Conservation (phyloP, 1,284 basidiomycete species). For the Papiliotrema flavescens region DNA sequence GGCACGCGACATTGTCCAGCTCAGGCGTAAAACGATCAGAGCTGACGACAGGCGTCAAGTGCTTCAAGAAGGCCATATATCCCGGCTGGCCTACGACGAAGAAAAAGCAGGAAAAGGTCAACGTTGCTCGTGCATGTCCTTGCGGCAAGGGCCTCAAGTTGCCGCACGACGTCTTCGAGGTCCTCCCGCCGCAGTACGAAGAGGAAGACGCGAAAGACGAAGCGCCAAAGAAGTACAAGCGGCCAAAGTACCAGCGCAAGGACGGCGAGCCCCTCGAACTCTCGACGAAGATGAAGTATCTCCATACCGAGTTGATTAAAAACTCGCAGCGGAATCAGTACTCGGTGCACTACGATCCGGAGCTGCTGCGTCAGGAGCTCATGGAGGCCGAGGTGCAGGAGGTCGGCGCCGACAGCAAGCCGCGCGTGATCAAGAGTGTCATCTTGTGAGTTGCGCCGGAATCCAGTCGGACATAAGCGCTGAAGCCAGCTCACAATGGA, state of each 20-base stretch:
- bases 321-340: conserved; percentile 75
- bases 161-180: conserved; percentile 68
- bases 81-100: conserved; percentile 63
- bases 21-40: neutral
- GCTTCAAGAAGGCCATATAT: conserved; percentile 71
- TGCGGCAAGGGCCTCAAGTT: conserved; percentile 64
- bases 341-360: conserved; percentile 76
- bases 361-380: conserved; percentile 45
- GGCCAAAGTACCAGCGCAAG: conserved; percentile 66
- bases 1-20: too few species aligned
- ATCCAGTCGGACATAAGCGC: neutral
- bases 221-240: conserved; percentile 16
- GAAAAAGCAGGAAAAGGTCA: conserved; percentile 56
- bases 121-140: conserved; percentile 60
- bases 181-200: conserved; percentile 54
- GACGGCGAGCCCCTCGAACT: conserved; percentile 68
- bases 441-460: conserved; percentile 68
- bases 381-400: conserved; percentile 66
- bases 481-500: conserved; percentile 73
- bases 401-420: conserved; percentile 58
- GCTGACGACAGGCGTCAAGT: conserved; percentile 53
- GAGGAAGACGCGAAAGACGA: conserved; percentile 52
- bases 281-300: conserved; percentile 79
- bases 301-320: conserved; percentile 68
- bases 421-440: conserved; percentile 66